Percentiles rank a stretch among this genome's conserved stretches.
Conservation (phyloP, 2,329 filamentous ascomycete species). For the Triangularia verruculosa region DNA sequence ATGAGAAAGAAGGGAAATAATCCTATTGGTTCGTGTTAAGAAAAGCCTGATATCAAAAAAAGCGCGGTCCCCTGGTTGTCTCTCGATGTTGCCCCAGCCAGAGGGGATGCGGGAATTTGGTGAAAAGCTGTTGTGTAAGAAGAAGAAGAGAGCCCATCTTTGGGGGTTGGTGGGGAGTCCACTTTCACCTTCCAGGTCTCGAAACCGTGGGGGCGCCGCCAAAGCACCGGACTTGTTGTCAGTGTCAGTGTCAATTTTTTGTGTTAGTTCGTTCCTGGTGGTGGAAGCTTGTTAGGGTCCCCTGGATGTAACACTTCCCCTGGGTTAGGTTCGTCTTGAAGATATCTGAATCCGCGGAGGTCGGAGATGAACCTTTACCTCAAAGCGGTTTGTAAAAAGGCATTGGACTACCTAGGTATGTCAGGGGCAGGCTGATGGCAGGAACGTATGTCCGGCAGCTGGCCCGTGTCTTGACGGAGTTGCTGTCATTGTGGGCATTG, state of each 20-base stretch:
- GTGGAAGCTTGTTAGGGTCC: background rate
- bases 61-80: constrained; percentile 9
- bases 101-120: constrained; percentile 25
- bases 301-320: background rate
- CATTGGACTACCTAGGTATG: too few species aligned
- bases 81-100: constrained; percentile 2
- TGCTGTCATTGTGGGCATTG: constrained; percentile 1
- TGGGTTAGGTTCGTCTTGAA: background rate
- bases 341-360: constrained; percentile 22
- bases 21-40: constrained; percentile 19
- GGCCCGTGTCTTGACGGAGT: background rate
- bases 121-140: constrained; percentile 16
- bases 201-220: background rate
- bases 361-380: constrained; percentile 11
- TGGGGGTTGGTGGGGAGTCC: constrained; percentile 13
- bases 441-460: background rate
- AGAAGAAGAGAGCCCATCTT: constrained; percentile 8
- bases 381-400: background rate
- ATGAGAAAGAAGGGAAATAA: background rate
- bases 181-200: background rate
- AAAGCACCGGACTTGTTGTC: background rate
- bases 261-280: background rate
- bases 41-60: constrained; percentile 24
- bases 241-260: background rate
- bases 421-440: background rate